phyloP scores from a whole-genome alignment of 2,329 filamentous ascomycete genomes.

The Monilinia aucupariae region DNA sequence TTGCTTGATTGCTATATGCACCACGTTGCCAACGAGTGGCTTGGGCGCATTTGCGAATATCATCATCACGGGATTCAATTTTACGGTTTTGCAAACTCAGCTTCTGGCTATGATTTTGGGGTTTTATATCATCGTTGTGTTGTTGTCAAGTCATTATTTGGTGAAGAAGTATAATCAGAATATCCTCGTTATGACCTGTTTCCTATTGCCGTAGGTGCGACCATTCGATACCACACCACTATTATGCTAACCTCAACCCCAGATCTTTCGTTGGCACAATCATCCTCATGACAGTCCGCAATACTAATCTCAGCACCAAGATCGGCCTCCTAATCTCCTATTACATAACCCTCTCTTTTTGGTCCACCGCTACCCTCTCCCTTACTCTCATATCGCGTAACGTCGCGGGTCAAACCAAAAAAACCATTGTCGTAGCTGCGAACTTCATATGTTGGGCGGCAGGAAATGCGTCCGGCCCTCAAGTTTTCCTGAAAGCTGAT shows the following conservation, averaged over 20 bases:
- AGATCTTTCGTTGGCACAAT: constrained; percentile 67
- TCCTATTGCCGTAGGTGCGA: constrained; percentile 56
- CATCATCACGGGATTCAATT: constrained; percentile 66
- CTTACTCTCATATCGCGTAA: constrained; percentile 56
- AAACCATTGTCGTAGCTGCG: constrained; percentile 49
- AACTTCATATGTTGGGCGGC: constrained; percentile 54
- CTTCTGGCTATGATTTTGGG: constrained; percentile 71
- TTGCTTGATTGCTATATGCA: constrained; percentile 61
- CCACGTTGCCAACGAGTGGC: constrained; percentile 67
- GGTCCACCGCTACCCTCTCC: constrained; percentile 63
- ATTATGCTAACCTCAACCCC: not conserved
- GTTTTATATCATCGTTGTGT: constrained; percentile 65
- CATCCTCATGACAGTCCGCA: constrained; percentile 63
- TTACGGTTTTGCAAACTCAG: constrained; percentile 62
- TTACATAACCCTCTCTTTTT: constrained; percentile 74
- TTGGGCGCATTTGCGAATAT: constrained; percentile 70
- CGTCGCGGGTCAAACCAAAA: constrained; percentile 57
- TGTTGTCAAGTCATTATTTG: constrained; percentile 61
- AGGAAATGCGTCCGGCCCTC: constrained; percentile 48
- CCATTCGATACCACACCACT: not conserved
- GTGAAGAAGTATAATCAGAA: constrained; percentile 67
- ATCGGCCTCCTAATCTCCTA: constrained; percentile 66
- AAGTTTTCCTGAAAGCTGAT: constrained; percentile 49
- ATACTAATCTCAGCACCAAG: constrained; percentile 51
- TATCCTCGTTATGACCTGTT: constrained; percentile 58